Percentiles rank a stretch among this genome's conserved stretches.
Evolutionary conservation across 2,329 filamentous ascomycete species (phyloP).

Genomic region (Ilyonectria destructans): DNA sequence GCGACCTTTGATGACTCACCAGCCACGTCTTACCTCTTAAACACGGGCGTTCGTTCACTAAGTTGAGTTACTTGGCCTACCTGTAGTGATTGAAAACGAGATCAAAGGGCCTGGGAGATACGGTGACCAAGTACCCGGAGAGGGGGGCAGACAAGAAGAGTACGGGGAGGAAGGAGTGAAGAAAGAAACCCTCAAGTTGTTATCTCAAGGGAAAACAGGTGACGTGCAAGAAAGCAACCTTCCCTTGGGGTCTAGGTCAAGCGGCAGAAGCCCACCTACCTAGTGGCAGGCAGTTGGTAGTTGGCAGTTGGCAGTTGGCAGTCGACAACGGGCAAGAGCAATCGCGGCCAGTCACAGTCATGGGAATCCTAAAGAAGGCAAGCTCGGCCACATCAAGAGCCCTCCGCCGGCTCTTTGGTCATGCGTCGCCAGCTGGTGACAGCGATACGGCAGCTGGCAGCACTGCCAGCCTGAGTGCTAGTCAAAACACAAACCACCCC

Average conservation of each 20-base stretch:
- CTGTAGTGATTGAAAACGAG: neutral
- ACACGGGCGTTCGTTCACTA: neutral
- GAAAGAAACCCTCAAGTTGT: neutral
- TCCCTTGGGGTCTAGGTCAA: neutral
- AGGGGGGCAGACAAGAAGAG: neutral
- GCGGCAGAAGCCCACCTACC: neutral
- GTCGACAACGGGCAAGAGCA: neutral
- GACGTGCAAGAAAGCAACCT: neutral
- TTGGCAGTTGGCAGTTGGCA: neutral
- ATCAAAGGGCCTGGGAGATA: neutral
- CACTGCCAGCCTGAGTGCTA: slow-evolving; percentile 8
- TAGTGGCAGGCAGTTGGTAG: neutral
- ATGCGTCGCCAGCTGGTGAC: slow-evolving; percentile 46
- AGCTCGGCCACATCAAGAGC: slow-evolving; percentile 44
- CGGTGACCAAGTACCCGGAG: neutral
- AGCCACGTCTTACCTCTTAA: neutral
- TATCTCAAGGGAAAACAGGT: neutral
- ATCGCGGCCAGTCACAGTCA: slow-evolving; percentile 27
- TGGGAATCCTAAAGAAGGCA: slow-evolving; percentile 51
- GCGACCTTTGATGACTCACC: slow-evolving; percentile 3
- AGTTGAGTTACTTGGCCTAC: neutral
- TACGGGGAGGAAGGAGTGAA: neutral
- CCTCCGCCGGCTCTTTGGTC: slow-evolving; percentile 53
- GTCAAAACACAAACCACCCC: slow-evolving; percentile 16
- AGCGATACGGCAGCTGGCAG: slow-evolving; percentile 34